Evolutionary conservation across 352 stramenopile genomes (phyloP).

Genomic region (Phytopythium kandeliae): DNA sequence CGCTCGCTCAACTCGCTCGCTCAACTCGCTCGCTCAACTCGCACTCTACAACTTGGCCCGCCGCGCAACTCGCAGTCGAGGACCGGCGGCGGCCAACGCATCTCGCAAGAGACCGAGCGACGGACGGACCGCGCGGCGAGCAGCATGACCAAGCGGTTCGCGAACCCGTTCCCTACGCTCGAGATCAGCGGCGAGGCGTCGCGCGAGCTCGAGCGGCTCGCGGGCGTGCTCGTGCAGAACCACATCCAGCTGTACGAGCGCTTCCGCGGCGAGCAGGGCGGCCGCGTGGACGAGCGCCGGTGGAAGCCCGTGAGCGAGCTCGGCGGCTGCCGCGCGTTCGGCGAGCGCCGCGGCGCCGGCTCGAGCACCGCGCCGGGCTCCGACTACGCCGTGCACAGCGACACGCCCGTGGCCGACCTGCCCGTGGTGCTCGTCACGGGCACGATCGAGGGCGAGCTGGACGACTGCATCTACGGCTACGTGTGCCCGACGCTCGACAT

Average conservation of each 20-base stretch:
- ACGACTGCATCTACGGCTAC: slow-evolving; percentile 42
- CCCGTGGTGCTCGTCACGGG: slow-evolving; percentile 24
- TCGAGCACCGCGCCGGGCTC: slow-evolving; percentile 17
- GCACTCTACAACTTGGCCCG: too few species aligned
- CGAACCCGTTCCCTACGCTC: slow-evolving; percentile 34
- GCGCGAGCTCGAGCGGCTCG: slow-evolving; percentile 19
- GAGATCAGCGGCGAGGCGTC: slow-evolving; percentile 19
- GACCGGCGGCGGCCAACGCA: too few species aligned
- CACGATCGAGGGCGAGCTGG: slow-evolving; percentile 31
- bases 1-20: too few species aligned
- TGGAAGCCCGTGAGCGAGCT: slow-evolving; percentile 42
- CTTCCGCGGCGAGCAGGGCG: slow-evolving; percentile 23
- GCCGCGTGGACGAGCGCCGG: slow-evolving; percentile 20
- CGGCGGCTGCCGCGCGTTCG: slow-evolving; percentile 31
- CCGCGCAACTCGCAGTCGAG: too few species aligned
- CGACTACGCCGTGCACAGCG: slow-evolving; percentile 15
- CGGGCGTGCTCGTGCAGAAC: slow-evolving; percentile 31
- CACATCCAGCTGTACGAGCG: slow-evolving; percentile 36
- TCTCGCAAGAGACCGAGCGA: not conserved
- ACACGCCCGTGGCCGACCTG: slow-evolving; percentile 19
- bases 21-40: too few species aligned
- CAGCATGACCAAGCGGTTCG: slow-evolving; percentile 27
- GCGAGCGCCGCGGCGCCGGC: slow-evolving; percentile 19
- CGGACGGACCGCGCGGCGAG: not conserved
- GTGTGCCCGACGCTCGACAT: slow-evolving; percentile 23